These are phyloP conservation scores for Rhytidhysteron rufulum DNA, from an alignment of 2,329 filamentous ascomycete genomes.

Conservation along the genomic window DNA sequence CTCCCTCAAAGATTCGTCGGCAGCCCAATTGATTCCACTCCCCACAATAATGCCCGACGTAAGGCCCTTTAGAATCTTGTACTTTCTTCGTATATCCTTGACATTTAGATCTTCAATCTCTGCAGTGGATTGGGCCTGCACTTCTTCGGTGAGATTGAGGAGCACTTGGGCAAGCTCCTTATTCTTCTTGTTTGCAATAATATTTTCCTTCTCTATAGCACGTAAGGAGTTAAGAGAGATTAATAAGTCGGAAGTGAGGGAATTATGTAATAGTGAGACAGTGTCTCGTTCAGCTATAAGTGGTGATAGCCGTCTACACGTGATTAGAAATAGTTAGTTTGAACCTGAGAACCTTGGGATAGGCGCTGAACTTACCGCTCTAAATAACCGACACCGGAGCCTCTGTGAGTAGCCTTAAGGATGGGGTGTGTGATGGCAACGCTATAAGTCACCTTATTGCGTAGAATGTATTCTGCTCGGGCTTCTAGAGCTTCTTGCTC, in stretches of 20 bases:
- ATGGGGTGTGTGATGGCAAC: constrained; percentile 71
- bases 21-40: constrained; percentile 78
- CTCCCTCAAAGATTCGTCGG: constrained; percentile 62
- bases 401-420: constrained; percentile 71
- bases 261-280: constrained; percentile 60
- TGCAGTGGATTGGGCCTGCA: constrained; percentile 51
- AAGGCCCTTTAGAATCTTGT: constrained; percentile 73
- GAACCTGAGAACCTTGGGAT: constrained; percentile 3
- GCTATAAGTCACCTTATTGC: constrained; percentile 64
- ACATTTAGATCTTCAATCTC: constrained; percentile 54
- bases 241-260: constrained; percentile 53
- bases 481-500: constrained; percentile 67
- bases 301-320: constrained; percentile 61
- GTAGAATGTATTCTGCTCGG: constrained; percentile 65
- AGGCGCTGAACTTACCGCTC: constrained; percentile 57
- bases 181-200: constrained; percentile 58
- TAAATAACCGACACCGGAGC: constrained; percentile 58
- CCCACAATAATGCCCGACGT: constrained; percentile 75
- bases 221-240: constrained; percentile 52
- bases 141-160: constrained; percentile 58
- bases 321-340: constrained; percentile 15
- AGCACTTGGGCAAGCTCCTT: constrained; percentile 60
- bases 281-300: constrained; percentile 65
- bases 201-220: constrained; percentile 55
- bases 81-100: constrained; percentile 61